These are phyloP conservation scores for Sphaerostilbella broomeana DNA, from an alignment of 2,329 filamentous ascomycete genomes.

Conservation along the genomic window DNA sequence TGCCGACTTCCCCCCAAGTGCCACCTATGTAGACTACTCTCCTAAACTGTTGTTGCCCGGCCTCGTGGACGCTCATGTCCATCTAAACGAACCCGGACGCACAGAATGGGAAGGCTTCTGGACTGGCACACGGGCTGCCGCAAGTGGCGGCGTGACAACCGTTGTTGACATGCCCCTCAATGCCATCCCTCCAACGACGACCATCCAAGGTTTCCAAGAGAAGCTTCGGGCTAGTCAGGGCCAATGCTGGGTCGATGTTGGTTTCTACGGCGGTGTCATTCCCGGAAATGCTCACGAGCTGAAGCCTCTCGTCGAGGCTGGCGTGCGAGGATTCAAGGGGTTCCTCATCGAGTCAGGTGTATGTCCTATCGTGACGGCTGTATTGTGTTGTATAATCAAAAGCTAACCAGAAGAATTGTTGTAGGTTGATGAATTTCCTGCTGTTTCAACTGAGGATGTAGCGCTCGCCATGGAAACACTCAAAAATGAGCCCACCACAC, in stretches of 20 bases:
- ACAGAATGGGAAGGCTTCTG: slow-evolving; percentile 99
- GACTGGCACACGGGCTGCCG: slow-evolving; percentile 88
- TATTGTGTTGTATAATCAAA: not conserved
- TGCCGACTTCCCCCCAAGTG: slow-evolving; percentile 65
- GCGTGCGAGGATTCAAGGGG: slow-evolving; percentile 93
- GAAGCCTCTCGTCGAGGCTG: slow-evolving; percentile 71
- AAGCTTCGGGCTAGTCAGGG: slow-evolving; percentile 79
- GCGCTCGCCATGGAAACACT: slow-evolving; percentile 72
- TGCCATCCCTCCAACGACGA: slow-evolving; percentile 93
- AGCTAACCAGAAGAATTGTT: slow-evolving; percentile 15
- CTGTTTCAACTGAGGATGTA: slow-evolving; percentile 75
- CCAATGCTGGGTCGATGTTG: slow-evolving; percentile 98
- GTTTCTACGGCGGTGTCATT: slow-evolving; percentile 92
- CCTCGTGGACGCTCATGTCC: slow-evolving; percentile 92
- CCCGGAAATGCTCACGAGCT: slow-evolving; percentile 81
- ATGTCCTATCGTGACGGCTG: slow-evolving; percentile 30
- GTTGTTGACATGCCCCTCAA: slow-evolving; percentile 98
- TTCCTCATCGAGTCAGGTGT: slow-evolving; percentile 96
- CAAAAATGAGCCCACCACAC: slow-evolving; percentile 73
- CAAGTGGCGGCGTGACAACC: slow-evolving; percentile 92
- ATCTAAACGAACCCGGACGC: slow-evolving; percentile 92
- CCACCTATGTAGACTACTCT: slow-evolving; percentile 75
- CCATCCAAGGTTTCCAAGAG: slow-evolving; percentile 70
- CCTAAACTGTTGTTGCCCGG: slow-evolving; percentile 82
- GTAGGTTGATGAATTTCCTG: slow-evolving; percentile 91